Evolutionary conservation across 2,329 filamentous ascomycete genomes (phyloP).

Genomic region (Lasiodiplodia sp.): DNA sequence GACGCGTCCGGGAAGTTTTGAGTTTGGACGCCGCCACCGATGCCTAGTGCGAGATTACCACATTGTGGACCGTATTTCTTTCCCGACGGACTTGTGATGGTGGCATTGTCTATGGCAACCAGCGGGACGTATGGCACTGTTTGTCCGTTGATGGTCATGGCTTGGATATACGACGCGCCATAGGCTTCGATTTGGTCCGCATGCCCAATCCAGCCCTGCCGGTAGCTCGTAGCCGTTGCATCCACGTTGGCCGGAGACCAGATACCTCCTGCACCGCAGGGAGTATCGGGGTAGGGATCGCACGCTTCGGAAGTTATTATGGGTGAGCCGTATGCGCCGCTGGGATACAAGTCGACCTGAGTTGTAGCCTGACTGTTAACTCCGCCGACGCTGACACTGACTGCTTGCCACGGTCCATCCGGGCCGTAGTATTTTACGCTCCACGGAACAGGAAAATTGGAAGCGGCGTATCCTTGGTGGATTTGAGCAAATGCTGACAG

Average conservation of each 20-base stretch:
- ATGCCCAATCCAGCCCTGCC: not conserved
- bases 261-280: constrained; percentile 32
- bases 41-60: constrained; percentile 28
- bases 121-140: constrained; percentile 16
- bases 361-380: constrained; percentile 21
- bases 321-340: constrained; percentile 29
- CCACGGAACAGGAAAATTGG: constrained; percentile 35
- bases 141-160: constrained; percentile 8
- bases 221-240: not conserved
- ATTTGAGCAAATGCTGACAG: not conserved
- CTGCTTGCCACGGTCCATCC: constrained; percentile 37
- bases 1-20: constrained; percentile 1
- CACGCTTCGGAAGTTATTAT: constrained; percentile 31
- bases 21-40: not conserved
- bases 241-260: constrained; percentile 31
- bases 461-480: not conserved
- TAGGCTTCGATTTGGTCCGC: not conserved
- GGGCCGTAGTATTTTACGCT: constrained; percentile 32
- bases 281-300: constrained; percentile 21
- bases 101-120: constrained; percentile 4
- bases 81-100: constrained; percentile 26
- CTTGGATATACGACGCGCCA: constrained; percentile 2
- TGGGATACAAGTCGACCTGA: constrained; percentile 31
- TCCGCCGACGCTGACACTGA: constrained; percentile 9
- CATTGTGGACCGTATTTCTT: constrained; percentile 19